These are phyloP conservation scores for Colletotrichum kahawae DNA, from an alignment of 2,329 filamentous ascomycete genomes.

Conservation along the genomic window DNA sequence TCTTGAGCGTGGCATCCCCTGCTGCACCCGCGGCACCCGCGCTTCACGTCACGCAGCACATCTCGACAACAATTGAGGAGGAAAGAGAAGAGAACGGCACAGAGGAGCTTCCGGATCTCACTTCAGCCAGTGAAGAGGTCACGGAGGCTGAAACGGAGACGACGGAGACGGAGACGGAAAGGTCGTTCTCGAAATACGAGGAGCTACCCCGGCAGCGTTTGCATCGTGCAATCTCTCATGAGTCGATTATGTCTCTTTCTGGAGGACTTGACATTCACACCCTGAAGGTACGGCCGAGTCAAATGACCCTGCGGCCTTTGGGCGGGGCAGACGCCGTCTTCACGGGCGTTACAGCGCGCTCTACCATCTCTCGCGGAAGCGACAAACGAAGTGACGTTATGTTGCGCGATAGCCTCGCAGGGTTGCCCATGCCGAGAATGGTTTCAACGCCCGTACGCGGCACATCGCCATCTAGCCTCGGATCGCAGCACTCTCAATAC, in stretches of 20 bases:
- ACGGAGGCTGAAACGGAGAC: constrained; percentile 35
- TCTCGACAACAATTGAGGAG: constrained; percentile 17
- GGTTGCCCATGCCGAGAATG: constrained; percentile 37
- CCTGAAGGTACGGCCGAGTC: constrained; percentile 75
- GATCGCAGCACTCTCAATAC: constrained; percentile 28
- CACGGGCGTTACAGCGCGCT: constrained; percentile 63
- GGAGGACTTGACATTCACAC: constrained; percentile 93
- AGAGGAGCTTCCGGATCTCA: constrained; percentile 35
- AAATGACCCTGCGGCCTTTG: constrained; percentile 65
- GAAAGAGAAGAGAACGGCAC: constrained; percentile 32
- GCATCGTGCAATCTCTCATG: constrained; percentile 76
- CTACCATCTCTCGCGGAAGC: constrained; percentile 55
- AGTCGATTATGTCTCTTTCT: constrained; percentile 85
- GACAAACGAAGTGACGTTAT: constrained; percentile 58
- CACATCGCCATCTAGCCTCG: constrained; percentile 31
- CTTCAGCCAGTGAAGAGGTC: constrained; percentile 38
- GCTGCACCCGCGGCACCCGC: constrained; percentile 24
- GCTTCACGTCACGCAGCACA: constrained; percentile 25
- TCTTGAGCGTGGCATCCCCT: constrained; percentile 23
- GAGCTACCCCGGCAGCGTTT: constrained; percentile 50
- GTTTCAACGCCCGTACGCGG: constrained; percentile 33
- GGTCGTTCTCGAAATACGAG: constrained; percentile 36
- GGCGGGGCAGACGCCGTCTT: constrained; percentile 61
- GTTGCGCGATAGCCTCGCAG: constrained; percentile 60
- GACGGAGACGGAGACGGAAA: constrained; percentile 33